These are phyloP conservation scores for Mimosa pudica DNA, from an alignment of 306 rosid genomes.

Conservation along the genomic window DNA sequence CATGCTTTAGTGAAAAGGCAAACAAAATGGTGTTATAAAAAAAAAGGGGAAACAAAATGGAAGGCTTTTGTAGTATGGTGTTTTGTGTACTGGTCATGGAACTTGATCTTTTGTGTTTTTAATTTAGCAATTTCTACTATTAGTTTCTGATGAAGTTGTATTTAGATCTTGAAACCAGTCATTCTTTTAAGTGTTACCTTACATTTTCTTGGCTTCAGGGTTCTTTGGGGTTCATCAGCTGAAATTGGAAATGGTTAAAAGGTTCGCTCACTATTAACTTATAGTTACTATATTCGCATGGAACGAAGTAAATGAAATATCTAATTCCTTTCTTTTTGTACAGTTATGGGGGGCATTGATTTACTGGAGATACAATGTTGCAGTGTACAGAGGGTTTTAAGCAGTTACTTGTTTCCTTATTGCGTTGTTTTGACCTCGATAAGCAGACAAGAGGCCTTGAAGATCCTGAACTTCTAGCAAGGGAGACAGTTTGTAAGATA, in stretches of 20 bases:
- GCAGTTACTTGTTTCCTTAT: constrained; percentile 62
- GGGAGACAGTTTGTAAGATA: constrained; percentile 81
- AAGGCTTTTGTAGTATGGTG: neutral
- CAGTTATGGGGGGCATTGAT: constrained; percentile 85
- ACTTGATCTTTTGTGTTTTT: constrained; percentile 26
- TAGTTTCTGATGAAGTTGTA: constrained; percentile 2
- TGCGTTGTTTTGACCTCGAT: constrained; percentile 78
- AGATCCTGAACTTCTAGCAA: constrained; percentile 86
- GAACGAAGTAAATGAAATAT: constrained; percentile 26
- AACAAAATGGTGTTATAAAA: neutral
- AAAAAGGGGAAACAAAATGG: neutral
- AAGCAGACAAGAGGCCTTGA: constrained; percentile 81
- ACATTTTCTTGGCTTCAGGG: constrained; percentile 33
- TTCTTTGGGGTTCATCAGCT: constrained; percentile 33
- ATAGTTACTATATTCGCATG: constrained; percentile 16
- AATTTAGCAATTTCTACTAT: constrained; percentile 18
- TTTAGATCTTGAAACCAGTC: constrained; percentile 32
- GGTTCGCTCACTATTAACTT: constrained; percentile 41
- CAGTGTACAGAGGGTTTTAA: constrained; percentile 76
- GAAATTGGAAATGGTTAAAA: constrained; percentile 78
- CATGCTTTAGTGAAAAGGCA: constrained; percentile 7
- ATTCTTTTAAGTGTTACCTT: constrained; percentile 28
- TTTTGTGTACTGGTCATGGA: constrained; percentile 12
- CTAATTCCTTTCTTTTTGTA: constrained; percentile 38
- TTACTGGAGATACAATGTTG: constrained; percentile 69